Base-by-base conservation (phyloP, 2,329 filamentous ascomycete species). In the Alternaria sp. region DNA sequence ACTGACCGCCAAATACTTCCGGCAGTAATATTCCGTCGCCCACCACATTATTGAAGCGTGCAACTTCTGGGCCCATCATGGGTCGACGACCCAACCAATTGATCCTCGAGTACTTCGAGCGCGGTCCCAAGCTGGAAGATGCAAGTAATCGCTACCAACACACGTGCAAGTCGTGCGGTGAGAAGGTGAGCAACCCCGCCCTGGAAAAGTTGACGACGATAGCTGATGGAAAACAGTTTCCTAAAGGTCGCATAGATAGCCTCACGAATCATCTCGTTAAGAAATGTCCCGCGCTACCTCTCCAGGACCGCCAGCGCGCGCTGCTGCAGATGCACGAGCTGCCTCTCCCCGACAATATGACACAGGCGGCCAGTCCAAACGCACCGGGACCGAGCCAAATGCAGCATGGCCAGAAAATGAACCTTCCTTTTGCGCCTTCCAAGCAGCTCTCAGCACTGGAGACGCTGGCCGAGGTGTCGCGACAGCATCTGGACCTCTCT, bases 111-210 rank as follows among this genome's bases (percentile, higher is more conserved):
- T 95, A 93, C 83, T 97, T 97, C 79, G 88, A 92, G 77, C 88
- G 93, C 69, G 94, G 94, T 9, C 87, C 88, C 39, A 97, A 97
- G 81, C 86, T 97, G 71, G 88, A 90, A 75, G 93, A 97, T 81
- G 90, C 91, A 66, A 95, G 92, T 82, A 97, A 96, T 78, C 88
- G 94, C 59, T 97, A 97, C 75, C 89, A 92, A 70, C 92, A 97
- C 75, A 95, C 91, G 12, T 97, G 93, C 86, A 94, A 91, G 78
- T 86, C 89, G 67, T 96, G 93, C 77, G 92, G 92, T 67, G 91
- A 95, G 79, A 90, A 91, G 69, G 81, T 82, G 54, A 43, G 61
- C 59, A 51, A 55, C 63, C 66, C 62, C 67, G 60, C 64, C 32
- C 55, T 57, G 30, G 54, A 63, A 62, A 65, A 61, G 46, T 57